These are phyloP conservation scores for Vigna unguiculata DNA, from an alignment of 306 rosid species.

Conservation along the genomic window DNA sequence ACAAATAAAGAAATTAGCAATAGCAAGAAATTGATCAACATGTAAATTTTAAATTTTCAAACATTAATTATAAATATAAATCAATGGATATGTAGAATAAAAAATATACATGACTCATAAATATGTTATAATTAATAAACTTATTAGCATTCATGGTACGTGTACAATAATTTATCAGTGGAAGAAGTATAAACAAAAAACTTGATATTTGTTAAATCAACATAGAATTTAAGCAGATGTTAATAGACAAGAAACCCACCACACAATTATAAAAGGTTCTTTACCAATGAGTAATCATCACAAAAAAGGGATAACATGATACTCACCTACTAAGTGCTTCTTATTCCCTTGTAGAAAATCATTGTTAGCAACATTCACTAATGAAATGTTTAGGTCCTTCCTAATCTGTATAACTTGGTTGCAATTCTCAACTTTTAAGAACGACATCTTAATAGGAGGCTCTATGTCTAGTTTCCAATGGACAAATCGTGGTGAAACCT, in stretches of 20 bases:
- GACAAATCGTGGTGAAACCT: slow-evolving; percentile 85
- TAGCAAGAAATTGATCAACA: too few species aligned
- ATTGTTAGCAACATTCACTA: slow-evolving; percentile 95
- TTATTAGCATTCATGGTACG: too few species aligned
- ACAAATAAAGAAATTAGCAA: too few species aligned
- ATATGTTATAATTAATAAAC: too few species aligned
- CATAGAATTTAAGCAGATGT: slow-evolving; percentile 27
- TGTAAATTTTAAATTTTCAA: background rate
- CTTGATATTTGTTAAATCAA: too few species aligned
- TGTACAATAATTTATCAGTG: too few species aligned
- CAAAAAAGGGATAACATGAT: slow-evolving; percentile 10
- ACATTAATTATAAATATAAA: too few species aligned
- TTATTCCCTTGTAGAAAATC: slow-evolving; percentile 99
- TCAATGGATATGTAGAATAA: too few species aligned
- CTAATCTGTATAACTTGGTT: slow-evolving; percentile 93
- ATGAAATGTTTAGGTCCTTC: slow-evolving; percentile 83
- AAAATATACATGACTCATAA: too few species aligned
- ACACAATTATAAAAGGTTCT: slow-evolving; percentile 17
- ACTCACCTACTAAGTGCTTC: slow-evolving; percentile 90
- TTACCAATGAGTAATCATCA: slow-evolving; percentile 18
- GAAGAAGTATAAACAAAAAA: too few species aligned
- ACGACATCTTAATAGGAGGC: slow-evolving; percentile 99
- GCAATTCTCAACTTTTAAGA: slow-evolving; percentile 97
- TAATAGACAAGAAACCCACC: slow-evolving; percentile 24
- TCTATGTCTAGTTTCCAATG: slow-evolving; percentile 95